Percentiles rank a stretch among this genome's conserved stretches.
Conservation (phyloP, 345 rosid species). For the Dipteronia sinensis region DNA sequence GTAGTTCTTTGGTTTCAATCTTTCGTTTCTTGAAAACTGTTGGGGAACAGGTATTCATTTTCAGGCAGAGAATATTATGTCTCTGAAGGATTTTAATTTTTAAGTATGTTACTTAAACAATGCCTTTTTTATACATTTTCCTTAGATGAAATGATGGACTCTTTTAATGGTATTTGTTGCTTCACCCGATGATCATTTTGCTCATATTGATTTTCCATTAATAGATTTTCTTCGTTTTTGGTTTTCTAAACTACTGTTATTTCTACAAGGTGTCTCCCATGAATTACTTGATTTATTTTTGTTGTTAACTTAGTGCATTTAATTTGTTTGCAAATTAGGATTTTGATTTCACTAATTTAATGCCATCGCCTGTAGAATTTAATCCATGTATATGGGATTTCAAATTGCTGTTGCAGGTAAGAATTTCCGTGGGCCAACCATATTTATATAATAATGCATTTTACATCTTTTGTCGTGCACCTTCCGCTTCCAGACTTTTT, state of each 20-base stretch:
- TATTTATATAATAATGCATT: neutral
- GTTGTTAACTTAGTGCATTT: neutral
- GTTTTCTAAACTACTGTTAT: constrained; percentile 4
- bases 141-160: constrained; percentile 16
- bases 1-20: constrained; percentile 28
- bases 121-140: constrained; percentile 6
- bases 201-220: neutral
- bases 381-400: constrained; percentile 17
- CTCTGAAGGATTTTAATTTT: constrained; percentile 30
- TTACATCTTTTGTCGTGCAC: neutral
- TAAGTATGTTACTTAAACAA: constrained; percentile 23
- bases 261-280: neutral
- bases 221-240: neutral
- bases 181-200: neutral
- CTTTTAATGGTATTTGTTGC: constrained; percentile 11
- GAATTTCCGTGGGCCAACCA: neutral
- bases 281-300: neutral
- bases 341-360: neutral
- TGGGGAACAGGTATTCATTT: constrained; percentile 37
- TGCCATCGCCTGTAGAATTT: neutral
- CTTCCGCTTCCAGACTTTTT: neutral
- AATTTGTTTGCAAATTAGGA: neutral
- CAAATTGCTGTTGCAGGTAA: constrained; percentile 26
- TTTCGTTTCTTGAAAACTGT: constrained; percentile 34
- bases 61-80: constrained; percentile 25